Base-by-base conservation (phyloP, 805 yeast genomes). In the Cyberlindnera maritima region DNA sequence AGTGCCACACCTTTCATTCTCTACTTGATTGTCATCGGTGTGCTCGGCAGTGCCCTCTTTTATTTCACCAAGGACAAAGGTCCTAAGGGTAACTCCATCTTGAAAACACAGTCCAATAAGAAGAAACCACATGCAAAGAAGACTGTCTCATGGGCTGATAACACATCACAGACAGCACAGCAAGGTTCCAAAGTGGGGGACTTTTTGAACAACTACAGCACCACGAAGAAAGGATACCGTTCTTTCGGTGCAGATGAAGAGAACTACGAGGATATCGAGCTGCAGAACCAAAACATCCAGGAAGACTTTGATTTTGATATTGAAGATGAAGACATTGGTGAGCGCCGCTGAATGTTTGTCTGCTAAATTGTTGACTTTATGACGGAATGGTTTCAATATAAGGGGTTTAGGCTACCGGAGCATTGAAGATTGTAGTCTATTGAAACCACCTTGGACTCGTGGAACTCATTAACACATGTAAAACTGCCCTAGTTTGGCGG, bases 101-200 rank as follows among this genome's bases (percentile, higher is more conserved):
- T 58, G 41, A 58, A 50, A 43, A 44, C 36, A 3, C 34, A 36
- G 36, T 55, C 46, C 41, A 54, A 10, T 32, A 55, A 37, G 15
- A 42, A 43, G 35, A 39, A 18, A 25, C 14, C 32, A 25, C 43
- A 40, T 29, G 32, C 43, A 2, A 61, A 60, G 39, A 68, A 68
- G 49, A 59, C 64, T 8, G 72, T 68, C 3, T 64, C 71, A 4
- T 65, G 72, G 70, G 70, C 71, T 2, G 70, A 67, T 49, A 67
- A 63, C 35, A 46, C 31, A 28, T 13, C 31, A 28, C 13, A 28
- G n/a, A 61, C 31, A 38, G 17, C 25, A 15, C 47, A 20, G 14
- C 52, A 36, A 12, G 40, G 41, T 6, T 46, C 41, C 3, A 46
- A 48, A 21, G 43, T 53, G 36, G 61, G 57, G 6, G 49, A 55